Conservation (phyloP, 805 yeast genomes). For the Wickerhamiella australiensis region DNA sequence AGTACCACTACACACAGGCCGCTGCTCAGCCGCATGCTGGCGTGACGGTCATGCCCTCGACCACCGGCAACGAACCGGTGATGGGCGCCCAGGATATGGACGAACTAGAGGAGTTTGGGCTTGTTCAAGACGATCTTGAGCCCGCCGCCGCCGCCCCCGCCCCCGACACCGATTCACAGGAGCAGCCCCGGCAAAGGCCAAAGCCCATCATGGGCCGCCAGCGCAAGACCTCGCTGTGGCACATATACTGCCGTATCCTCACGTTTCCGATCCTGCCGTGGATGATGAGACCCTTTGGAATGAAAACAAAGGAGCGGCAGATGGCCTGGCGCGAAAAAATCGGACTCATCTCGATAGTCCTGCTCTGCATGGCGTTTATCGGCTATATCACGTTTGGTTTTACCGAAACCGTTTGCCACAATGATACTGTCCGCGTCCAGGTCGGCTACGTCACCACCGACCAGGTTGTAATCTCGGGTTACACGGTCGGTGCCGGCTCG, state of each 20-base stretch:
- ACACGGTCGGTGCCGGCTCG: slow-evolving; percentile 56
- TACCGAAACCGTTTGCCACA: slow-evolving; percentile 65
- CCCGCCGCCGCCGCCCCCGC: not conserved
- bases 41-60: slow-evolving; percentile 52
- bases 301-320: slow-evolving; percentile 68
- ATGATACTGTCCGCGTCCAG: slow-evolving; percentile 38
- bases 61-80: slow-evolving; percentile 57
- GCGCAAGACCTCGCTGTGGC: slow-evolving; percentile 46
- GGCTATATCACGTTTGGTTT: slow-evolving; percentile 87
- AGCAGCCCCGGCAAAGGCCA: not conserved
- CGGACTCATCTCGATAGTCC: slow-evolving; percentile 65
- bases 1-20: slow-evolving; percentile 65
- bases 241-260: slow-evolving; percentile 59
- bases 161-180: not conserved
- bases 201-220: slow-evolving; percentile 19
- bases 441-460: slow-evolving; percentile 48
- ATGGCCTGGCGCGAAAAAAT: slow-evolving; percentile 97
- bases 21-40: slow-evolving; percentile 43
- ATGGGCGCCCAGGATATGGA: slow-evolving; percentile 4
- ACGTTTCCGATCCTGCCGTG: slow-evolving; percentile 92
- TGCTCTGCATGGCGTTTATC: slow-evolving; percentile 60
- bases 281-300: slow-evolving; percentile 56
- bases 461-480: slow-evolving; percentile 66
- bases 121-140: slow-evolving; percentile 12
- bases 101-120: slow-evolving; percentile 11